Conservation (phyloP, 177 flowering plant genomes). For the Vitis hybrid region DNA sequence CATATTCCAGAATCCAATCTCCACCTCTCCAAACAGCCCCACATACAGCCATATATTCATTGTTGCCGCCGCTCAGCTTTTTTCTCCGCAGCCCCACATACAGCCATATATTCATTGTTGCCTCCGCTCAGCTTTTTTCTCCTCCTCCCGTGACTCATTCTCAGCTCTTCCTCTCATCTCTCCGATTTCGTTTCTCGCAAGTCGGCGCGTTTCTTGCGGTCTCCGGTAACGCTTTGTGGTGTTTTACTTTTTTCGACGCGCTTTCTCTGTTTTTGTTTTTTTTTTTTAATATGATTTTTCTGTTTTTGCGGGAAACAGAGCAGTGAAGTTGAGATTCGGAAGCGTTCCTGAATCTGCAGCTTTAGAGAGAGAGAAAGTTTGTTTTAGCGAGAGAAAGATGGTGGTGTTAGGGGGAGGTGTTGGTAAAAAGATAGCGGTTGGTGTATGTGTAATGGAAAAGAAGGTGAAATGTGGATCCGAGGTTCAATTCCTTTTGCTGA, state of each 20-base stretch:
- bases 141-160: conserved; percentile 5
- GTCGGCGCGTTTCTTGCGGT: not conserved
- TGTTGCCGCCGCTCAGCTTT: too few species aligned
- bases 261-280: not conserved
- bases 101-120: not conserved
- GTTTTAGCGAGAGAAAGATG: conserved; percentile 4
- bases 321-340: not conserved
- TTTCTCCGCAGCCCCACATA: not conserved
- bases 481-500: conserved; percentile 47
- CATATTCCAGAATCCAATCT: conserved; percentile 33
- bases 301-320: not conserved
- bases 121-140: not conserved
- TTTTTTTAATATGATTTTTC: not conserved
- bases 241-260: not conserved
- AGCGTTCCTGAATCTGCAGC: not conserved
- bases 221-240: not conserved
- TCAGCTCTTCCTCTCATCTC: not conserved
- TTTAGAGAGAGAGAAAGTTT: not conserved
- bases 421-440: conserved; percentile 57
- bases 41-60: not conserved
- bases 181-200: not conserved
- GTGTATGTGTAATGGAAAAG: conserved; percentile 99
- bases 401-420: conserved; percentile 17
- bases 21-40: conserved; percentile 8
- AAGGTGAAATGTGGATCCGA: conserved; percentile 95